These are phyloP conservation scores for Bremia lactucae DNA, from an alignment of 352 stramenopile species.

Conservation along the genomic window DNA sequence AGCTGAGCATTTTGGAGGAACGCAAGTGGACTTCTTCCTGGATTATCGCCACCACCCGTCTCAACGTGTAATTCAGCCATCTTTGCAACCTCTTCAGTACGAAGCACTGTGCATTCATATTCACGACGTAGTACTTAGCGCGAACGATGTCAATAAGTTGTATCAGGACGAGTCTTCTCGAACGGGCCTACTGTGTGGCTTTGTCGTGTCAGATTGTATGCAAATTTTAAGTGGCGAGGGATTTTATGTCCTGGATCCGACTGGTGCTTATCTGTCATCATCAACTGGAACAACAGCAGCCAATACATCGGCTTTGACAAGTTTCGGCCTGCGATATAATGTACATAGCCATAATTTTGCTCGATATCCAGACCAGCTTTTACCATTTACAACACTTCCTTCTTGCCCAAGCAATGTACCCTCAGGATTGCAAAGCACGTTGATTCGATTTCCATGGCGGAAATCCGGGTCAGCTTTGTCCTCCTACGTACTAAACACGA, in stretches of 20 bases:
- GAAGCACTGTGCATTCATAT: slow-evolving; percentile 66
- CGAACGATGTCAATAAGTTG: slow-evolving; percentile 39
- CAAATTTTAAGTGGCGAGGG: slow-evolving; percentile 66
- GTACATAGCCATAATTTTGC: slow-evolving; percentile 47
- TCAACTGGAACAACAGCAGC: slow-evolving; percentile 6
- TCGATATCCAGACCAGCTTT: slow-evolving; percentile 59
- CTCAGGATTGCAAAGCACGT: slow-evolving; percentile 35
- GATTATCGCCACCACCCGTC: slow-evolving; percentile 52
- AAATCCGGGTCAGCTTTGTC: slow-evolving; percentile 33
- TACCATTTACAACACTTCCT: slow-evolving; percentile 60
- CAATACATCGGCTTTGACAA: slow-evolving; percentile 3
- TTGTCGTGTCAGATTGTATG: slow-evolving; percentile 62
- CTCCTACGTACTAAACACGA: slow-evolving; percentile 20
- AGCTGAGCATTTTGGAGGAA: slow-evolving; percentile 38
- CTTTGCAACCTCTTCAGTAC: slow-evolving; percentile 56
- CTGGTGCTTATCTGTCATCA: slow-evolving; percentile 30
- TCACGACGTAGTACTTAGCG: slow-evolving; percentile 39
- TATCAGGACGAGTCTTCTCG: slow-evolving; percentile 43
- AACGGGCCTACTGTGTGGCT: slow-evolving; percentile 42
- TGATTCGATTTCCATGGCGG: slow-evolving; percentile 65
- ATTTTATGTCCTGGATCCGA: slow-evolving; percentile 73
- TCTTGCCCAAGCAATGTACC: slow-evolving; percentile 46
- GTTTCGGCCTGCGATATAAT: slow-evolving; percentile 46
- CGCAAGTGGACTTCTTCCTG: slow-evolving; percentile 57
- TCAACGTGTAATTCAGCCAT: slow-evolving; percentile 60